phyloP scores from a whole-genome alignment of 306 rosid species.

The Cicer chorassanicum region DNA sequence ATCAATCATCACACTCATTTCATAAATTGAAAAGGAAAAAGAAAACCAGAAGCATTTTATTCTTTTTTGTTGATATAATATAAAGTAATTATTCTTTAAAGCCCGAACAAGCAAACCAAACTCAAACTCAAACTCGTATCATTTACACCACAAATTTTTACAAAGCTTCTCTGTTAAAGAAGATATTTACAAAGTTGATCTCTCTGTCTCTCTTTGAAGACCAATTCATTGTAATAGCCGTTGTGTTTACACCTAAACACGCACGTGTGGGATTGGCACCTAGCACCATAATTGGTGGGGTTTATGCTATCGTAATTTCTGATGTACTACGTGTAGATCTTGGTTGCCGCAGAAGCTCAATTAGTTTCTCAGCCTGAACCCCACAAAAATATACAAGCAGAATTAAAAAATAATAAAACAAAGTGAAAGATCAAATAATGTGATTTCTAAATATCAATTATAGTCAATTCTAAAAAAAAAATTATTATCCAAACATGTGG shows the following conservation, averaged over 20 bases:
- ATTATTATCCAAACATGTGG: slow-evolving; percentile 16
- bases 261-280: slow-evolving; percentile 10
- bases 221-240: slow-evolving; percentile 20
- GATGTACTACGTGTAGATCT: slow-evolving; percentile 66
- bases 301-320: slow-evolving; percentile 50
- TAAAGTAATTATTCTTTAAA: slow-evolving; percentile 15
- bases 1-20: background rate
- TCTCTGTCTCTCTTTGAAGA: slow-evolving; percentile 26
- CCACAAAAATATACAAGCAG: slow-evolving; percentile 38
- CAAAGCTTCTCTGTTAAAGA: slow-evolving; percentile 52
- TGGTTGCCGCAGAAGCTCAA: slow-evolving; percentile 94
- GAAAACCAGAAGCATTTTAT: background rate
- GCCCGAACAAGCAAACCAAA: slow-evolving; percentile 47
- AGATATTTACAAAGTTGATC: slow-evolving; percentile 61
- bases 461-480: background rate
- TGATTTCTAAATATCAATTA: slow-evolving; percentile 14
- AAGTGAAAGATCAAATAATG: background rate
- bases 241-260: slow-evolving; percentile 15
- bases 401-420: background rate
- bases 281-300: slow-evolving; percentile 25
- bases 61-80: background rate
- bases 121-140: slow-evolving; percentile 50
- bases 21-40: background rate
- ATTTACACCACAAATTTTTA: slow-evolving; percentile 52
- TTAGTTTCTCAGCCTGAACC: slow-evolving; percentile 86